These are phyloP conservation scores for Stygiomarasmius scandens DNA, from an alignment of 1,284 basidiomycete species.

Conservation along the genomic window DNA sequence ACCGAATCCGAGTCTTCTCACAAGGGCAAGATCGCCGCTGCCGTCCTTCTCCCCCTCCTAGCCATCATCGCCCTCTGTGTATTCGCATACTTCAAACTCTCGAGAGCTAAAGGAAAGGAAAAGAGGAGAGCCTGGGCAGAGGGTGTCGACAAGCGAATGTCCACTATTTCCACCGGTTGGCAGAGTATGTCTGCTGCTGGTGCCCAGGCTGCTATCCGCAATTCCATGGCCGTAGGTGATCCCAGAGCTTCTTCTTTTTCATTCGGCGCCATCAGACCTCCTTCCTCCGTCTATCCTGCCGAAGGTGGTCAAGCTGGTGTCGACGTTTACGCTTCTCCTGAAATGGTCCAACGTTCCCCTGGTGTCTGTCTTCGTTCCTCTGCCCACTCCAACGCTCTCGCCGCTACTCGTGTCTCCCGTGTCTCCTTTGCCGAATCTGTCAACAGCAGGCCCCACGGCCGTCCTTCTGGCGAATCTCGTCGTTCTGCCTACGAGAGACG, in stretches of 20 bases:
- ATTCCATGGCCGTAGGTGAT: conserved; percentile 58
- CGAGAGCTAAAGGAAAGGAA: conserved; percentile 57
- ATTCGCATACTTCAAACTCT: conserved; percentile 59
- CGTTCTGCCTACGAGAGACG: conserved; percentile 36
- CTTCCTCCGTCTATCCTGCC: conserved; percentile 45
- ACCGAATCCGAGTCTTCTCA: conserved; percentile 41
- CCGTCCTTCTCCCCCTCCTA: conserved; percentile 74
- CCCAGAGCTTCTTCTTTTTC: conserved; percentile 54
- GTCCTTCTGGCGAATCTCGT: conserved; percentile 62
- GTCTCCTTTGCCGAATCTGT: conserved; percentile 46
- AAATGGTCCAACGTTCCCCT: conserved; percentile 54
- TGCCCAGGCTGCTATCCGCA: conserved; percentile 71
- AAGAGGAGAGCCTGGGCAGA: conserved; percentile 73
- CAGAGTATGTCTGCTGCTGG: conserved; percentile 72
- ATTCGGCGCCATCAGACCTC: conserved; percentile 58
- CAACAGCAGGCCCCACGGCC: conserved; percentile 49
- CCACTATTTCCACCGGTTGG: conserved; percentile 77
- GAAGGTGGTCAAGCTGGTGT: conserved; percentile 50
- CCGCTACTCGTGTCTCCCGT: conserved; percentile 48
- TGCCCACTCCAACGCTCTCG: conserved; percentile 26
- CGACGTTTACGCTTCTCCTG: conserved; percentile 37
- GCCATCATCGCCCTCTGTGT: conserved; percentile 53
- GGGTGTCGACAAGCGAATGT: conserved; percentile 81
- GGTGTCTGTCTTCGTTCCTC: conserved; percentile 46
- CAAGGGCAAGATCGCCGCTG: conserved; percentile 77